A percentile compares a stretch with the other conserved stretches of the same genome.
These are phyloP conservation scores for Niebla homalea DNA, from an alignment of 495 filamentous ascomycete genomes.

Conservation along the genomic window DNA sequence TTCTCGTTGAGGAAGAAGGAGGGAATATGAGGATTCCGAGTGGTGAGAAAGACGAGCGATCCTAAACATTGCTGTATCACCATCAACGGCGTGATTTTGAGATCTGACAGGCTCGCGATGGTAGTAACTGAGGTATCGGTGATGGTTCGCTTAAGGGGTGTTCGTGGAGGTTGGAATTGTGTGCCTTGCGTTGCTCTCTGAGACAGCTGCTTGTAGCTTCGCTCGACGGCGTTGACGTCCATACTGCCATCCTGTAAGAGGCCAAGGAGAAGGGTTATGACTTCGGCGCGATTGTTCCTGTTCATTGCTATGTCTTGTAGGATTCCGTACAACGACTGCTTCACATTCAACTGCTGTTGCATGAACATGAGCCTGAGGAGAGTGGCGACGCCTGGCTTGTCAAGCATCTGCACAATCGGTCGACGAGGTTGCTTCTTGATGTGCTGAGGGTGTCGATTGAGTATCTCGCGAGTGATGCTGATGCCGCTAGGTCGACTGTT, in stretches of 20 bases:
- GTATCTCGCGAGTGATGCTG: conserved; percentile 18
- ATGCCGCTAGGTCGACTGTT: conserved; percentile 34
- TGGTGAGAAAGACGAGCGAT: conserved; percentile 64
- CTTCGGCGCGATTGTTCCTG: conserved; percentile 81
- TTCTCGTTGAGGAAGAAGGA: conserved; percentile 95
- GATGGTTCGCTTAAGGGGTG: conserved; percentile 55
- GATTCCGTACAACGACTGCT: conserved; percentile 68
- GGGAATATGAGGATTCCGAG: conserved; percentile 71
- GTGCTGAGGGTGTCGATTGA: conserved; percentile 21
- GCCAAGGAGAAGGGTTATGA: conserved; percentile 83
- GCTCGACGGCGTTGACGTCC: conserved; percentile 85
- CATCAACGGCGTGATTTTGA: conserved; percentile 69
- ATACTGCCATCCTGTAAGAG: conserved; percentile 93
- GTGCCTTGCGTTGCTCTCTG: conserved; percentile 74
- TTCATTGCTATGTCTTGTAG: conserved; percentile 86
- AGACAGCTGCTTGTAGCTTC: conserved; percentile 86
- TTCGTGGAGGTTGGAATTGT: conserved; percentile 58
- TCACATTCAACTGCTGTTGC: conserved; percentile 69
- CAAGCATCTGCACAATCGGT: conserved; percentile 86
- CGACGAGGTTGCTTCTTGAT: conserved; percentile 59
- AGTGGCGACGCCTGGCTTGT: conserved; percentile 89
- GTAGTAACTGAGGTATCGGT: conserved; percentile 40
- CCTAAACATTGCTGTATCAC: conserved; percentile 90
- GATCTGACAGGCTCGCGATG: conserved; percentile 49
- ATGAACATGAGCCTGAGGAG: conserved; percentile 95